These are phyloP conservation scores for Fusarium dlaminii DNA, from an alignment of 2,329 filamentous ascomycete genomes.

Conservation along the genomic window DNA sequence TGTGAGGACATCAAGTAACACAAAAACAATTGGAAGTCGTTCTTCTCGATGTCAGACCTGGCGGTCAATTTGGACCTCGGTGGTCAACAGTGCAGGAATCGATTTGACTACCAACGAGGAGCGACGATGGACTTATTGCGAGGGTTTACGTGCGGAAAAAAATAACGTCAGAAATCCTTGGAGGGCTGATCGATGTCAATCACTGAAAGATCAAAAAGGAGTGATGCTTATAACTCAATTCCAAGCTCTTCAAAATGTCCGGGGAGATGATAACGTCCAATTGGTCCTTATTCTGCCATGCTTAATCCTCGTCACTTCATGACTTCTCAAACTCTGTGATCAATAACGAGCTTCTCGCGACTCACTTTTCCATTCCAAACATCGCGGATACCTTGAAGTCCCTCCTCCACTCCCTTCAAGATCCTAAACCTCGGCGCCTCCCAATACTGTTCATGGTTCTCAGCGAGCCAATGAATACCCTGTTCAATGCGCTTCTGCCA, in stretches of 20 bases:
- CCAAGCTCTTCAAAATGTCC: background rate
- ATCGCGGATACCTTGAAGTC: background rate
- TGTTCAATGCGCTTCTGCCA: background rate
- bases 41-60: fast-evolving
- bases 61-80: fast-evolving
- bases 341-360: background rate
- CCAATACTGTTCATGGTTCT: constrained; percentile 2
- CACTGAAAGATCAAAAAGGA: background rate
- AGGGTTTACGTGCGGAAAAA: too few species aligned
- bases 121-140: background rate
- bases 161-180: too few species aligned
- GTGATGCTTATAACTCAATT: background rate
- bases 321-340: background rate
- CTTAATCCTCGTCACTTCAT: fast-evolving
- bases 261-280: fast-evolving
- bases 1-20: background rate
- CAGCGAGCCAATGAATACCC: background rate
- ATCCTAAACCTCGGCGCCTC: background rate
- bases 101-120: fast-evolving
- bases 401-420: background rate
- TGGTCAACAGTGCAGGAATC: background rate
- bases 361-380: constrained; percentile 8
- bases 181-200: too few species aligned
- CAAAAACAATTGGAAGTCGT: fast-evolving
- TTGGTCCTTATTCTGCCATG: background rate